Percentiles rank a stretch among this genome's conserved stretches.
Conservation (phyloP, 805 yeast genomes). For the Barnettozyma wickerhamii region DNA sequence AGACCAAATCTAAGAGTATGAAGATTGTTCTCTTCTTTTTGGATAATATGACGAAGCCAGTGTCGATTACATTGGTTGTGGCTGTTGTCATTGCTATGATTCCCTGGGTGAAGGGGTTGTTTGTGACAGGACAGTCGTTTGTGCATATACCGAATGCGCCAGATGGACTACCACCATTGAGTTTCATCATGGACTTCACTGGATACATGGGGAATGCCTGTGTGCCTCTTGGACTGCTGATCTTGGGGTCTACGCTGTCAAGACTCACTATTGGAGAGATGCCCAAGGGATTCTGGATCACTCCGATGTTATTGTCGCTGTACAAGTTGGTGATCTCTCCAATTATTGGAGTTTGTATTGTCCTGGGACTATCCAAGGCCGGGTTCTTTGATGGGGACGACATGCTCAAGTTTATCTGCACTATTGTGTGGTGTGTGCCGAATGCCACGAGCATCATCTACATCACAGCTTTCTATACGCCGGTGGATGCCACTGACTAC, state of each 20-base stretch:
- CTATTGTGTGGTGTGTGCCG: conserved; percentile 76
- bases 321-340: conserved; percentile 71
- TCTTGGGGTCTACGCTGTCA: conserved; percentile 88
- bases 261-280: conserved; percentile 58
- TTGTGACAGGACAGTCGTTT: conserved; percentile 41
- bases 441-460: conserved; percentile 87
- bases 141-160: conserved; percentile 67
- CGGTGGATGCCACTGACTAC: conserved; percentile 28
- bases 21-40: conserved; percentile 28
- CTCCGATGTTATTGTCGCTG: conserved; percentile 55
- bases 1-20: conserved; percentile 1
- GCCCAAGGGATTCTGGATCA: conserved; percentile 23
- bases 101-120: conserved; percentile 81
- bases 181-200: conserved; percentile 79
- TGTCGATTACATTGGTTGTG: conserved; percentile 61
- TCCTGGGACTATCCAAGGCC: conserved; percentile 55
- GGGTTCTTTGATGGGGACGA: conserved; percentile 57
- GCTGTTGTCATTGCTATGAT: conserved; percentile 72
- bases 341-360: conserved; percentile 66
- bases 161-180: conserved; percentile 78
- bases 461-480: conserved; percentile 82
- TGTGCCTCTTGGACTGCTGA: conserved; percentile 82
- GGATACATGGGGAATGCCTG: conserved; percentile 81
- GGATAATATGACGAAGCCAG: conserved; percentile 66
- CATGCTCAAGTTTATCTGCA: conserved; percentile 70